A percentile compares a stretch with the other conserved stretches of the same genome.
Evolutionary conservation across 345 rosid species (phyloP).

Genomic region (Eucalyptus dawsonii): DNA sequence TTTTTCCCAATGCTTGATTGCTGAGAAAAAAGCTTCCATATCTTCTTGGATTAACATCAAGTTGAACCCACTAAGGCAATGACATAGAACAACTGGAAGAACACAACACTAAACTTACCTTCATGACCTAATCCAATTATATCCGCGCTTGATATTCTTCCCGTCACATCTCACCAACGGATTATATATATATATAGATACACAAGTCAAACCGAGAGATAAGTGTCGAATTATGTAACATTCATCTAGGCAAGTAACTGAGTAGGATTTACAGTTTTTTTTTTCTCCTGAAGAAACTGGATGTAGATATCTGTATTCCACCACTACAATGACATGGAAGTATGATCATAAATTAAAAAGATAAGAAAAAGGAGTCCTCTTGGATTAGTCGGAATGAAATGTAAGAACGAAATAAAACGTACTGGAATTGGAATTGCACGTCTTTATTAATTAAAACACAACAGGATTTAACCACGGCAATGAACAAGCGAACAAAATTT

Average conservation of each 20-base stretch:
- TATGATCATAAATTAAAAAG: not conserved
- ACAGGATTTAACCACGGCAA: not conserved
- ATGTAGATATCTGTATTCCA: not conserved
- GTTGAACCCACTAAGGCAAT: too few relatives aligned
- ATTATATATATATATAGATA: accelerated
- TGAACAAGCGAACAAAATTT: not conserved
- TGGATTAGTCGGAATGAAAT: not conserved
- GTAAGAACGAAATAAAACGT: not conserved
- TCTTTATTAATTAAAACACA: not conserved
- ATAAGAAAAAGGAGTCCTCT: not conserved
- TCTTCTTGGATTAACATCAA: too few relatives aligned
- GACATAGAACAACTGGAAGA: too few relatives aligned
- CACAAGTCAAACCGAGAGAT: not conserved
- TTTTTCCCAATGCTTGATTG: too few relatives aligned
- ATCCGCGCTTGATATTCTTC: too few relatives aligned
- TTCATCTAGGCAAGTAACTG: not conserved
- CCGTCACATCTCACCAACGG: too few relatives aligned
- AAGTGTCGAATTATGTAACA: too few relatives aligned
- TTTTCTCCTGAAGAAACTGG: too few relatives aligned
- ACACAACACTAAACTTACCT: too few relatives aligned
- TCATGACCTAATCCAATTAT: too few relatives aligned
- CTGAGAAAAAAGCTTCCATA: too few relatives aligned
- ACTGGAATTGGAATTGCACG: not conserved
- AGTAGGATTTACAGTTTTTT: not conserved
- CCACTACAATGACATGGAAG: not conserved